A percentile compares a stretch with the other conserved stretches of the same genome.
These are phyloP conservation scores for Acanthochlamys bracteata DNA, from an alignment of 106 monocot species.

Conservation along the genomic window DNA sequence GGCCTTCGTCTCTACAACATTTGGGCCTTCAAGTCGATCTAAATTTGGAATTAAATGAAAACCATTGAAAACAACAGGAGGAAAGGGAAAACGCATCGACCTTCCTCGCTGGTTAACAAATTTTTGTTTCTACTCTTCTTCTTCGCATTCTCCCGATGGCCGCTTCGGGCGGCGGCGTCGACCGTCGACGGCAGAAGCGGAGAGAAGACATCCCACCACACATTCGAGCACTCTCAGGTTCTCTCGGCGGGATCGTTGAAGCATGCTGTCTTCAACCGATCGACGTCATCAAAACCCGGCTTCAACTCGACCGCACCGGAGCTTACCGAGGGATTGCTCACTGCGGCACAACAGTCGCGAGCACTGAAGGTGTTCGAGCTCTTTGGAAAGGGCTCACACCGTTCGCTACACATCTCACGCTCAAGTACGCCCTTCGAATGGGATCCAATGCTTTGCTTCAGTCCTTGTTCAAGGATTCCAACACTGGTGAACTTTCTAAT, in stretches of 20 bases:
- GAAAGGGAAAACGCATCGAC: too few species aligned
- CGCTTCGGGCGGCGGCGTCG: background rate
- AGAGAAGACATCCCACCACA: slow-evolving; percentile 37
- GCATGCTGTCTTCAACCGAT: slow-evolving; percentile 95
- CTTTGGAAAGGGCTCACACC: slow-evolving; percentile 83
- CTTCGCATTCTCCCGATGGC: background rate
- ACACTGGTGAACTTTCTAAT: slow-evolving; percentile 11
- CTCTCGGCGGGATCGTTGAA: slow-evolving; percentile 83
- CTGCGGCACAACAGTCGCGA: slow-evolving; percentile 41
- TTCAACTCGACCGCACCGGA: slow-evolving; percentile 74
- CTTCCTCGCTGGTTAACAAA: too few species aligned
- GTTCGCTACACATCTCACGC: slow-evolving; percentile 76
- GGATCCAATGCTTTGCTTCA: slow-evolving; percentile 57
- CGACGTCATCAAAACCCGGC: slow-evolving; percentile 95
- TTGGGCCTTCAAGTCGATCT: too few species aligned
- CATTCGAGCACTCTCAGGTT: slow-evolving; percentile 68
- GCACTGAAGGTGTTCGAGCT: slow-evolving; percentile 55
- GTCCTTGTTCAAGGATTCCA: slow-evolving; percentile 19
- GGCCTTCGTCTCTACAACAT: too few species aligned
- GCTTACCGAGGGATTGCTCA: slow-evolving; percentile 64
- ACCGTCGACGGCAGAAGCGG: background rate
- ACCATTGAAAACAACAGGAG: too few species aligned
- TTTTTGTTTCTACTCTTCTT: background rate
- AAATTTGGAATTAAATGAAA: too few species aligned
- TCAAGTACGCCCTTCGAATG: slow-evolving; percentile 71